Percentiles rank a stretch among this genome's conserved stretches.
Conservation (phyloP, 2,329 filamentous ascomycete species). For the Alternaria brassicicola region DNA sequence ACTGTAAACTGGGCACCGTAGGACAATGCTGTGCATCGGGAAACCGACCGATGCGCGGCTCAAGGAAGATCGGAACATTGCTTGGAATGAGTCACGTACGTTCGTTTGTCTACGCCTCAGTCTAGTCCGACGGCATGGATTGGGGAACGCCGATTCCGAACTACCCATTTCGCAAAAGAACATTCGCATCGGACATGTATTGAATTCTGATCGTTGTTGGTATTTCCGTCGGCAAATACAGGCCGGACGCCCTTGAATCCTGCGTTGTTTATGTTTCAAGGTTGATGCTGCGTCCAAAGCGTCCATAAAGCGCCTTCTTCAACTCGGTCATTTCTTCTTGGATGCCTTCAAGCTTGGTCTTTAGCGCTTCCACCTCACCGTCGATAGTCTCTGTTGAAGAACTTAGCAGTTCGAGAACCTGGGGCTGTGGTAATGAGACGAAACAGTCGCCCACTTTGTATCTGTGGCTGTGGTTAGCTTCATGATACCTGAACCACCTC, state of each 20-base stretch:
- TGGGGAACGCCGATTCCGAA: conserved; percentile 13
- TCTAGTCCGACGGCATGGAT: background rate
- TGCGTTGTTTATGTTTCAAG: conserved; percentile 70
- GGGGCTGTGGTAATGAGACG: conserved; percentile 79
- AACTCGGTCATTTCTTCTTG: conserved; percentile 87
- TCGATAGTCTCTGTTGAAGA: conserved; percentile 75
- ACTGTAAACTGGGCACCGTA: background rate
- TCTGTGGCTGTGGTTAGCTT: conserved; percentile 54
- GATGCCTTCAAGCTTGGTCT: conserved; percentile 75
- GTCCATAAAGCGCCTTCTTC: conserved; percentile 90
- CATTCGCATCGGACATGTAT: background rate
- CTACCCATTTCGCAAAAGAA: background rate
- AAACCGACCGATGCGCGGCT: background rate
- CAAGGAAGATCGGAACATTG: background rate
- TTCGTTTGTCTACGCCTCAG: background rate
- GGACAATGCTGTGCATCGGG: background rate
- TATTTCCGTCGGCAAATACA: background rate
- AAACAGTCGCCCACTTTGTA: conserved; percentile 98
- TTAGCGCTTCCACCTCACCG: conserved; percentile 73
- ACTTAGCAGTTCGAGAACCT: conserved; percentile 85
- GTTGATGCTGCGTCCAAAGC: conserved; percentile 97
- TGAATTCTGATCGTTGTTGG: background rate
- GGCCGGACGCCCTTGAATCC: background rate
- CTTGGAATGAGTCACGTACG: background rate
- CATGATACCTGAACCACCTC: background rate